Evolutionary conservation across 2,329 filamentous ascomycete species (phyloP).

Genomic region (Diaporthe aspalathi): DNA sequence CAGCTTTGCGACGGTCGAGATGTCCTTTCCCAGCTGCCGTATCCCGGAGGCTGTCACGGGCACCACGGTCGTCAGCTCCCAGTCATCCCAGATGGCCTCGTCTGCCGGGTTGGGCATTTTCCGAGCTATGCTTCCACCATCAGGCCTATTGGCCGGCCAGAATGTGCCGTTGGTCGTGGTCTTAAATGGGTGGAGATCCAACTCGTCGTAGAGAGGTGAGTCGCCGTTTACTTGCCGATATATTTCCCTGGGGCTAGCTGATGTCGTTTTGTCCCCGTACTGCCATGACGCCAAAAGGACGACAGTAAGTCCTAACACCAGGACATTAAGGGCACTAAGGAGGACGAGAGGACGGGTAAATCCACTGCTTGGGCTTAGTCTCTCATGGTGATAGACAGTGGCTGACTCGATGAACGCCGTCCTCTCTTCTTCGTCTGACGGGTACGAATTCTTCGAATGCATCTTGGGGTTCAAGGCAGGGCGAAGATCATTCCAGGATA

Average conservation of each 20-base stretch:
- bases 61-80: slow-evolving; percentile 45
- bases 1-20: slow-evolving; percentile 43
- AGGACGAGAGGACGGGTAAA: neutral
- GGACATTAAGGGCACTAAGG: neutral
- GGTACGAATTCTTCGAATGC: neutral
- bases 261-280: neutral
- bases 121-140: slow-evolving; percentile 6
- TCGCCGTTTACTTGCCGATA: slow-evolving; percentile 4
- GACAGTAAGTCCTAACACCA: neutral
- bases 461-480: neutral
- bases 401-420: slow-evolving; percentile 7
- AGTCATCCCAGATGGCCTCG: slow-evolving; percentile 47
- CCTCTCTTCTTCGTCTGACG: slow-evolving; percentile 6
- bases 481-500: too few relatives aligned
- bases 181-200: neutral
- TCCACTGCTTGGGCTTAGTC: neutral
- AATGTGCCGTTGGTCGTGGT: slow-evolving; percentile 21
- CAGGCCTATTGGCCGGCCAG: slow-evolving; percentile 11
- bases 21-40: slow-evolving; percentile 48
- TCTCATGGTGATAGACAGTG: neutral
- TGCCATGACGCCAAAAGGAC: neutral
- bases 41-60: slow-evolving; percentile 46
- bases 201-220: slow-evolving; percentile 3
- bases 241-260: neutral
- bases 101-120: slow-evolving; percentile 45